Conservation (phyloP, 805 yeast genomes). For the Schwanniomyces occidentalis region DNA sequence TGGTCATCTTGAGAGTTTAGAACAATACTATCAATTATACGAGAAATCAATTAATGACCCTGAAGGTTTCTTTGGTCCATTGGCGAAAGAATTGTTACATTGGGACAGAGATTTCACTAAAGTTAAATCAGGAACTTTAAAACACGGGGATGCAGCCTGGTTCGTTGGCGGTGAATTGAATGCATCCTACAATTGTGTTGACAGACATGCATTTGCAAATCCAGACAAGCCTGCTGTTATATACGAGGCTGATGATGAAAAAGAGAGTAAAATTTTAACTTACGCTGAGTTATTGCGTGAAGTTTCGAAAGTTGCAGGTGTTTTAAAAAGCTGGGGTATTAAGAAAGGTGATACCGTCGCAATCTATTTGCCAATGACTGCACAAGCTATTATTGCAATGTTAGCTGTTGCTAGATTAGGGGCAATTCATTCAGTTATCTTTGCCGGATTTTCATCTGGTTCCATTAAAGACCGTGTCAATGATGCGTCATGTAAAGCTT, state of each 20-base stretch:
- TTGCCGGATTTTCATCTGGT: slow-evolving; percentile 80
- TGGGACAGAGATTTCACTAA: slow-evolving; percentile 81
- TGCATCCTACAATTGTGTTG: slow-evolving; percentile 80
- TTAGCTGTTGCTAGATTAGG: slow-evolving; percentile 80
- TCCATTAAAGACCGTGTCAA: slow-evolving; percentile 69
- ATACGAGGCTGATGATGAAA: slow-evolving; percentile 81
- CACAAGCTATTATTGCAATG: slow-evolving; percentile 73
- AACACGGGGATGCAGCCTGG: slow-evolving; percentile 62
- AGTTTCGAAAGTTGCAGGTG: slow-evolving; percentile 71
- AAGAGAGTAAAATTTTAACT: slow-evolving; percentile 60
- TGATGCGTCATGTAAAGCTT: slow-evolving; percentile 70
- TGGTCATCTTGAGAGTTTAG: slow-evolving; percentile 61
- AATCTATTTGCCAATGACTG: slow-evolving; percentile 83
- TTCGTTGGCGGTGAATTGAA: slow-evolving; percentile 77
- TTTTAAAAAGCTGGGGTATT: slow-evolving; percentile 64
- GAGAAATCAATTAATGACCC: slow-evolving; percentile 78
- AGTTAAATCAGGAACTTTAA: slow-evolving; percentile 64
- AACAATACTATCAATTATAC: slow-evolving; percentile 70
- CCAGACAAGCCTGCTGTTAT: slow-evolving; percentile 76
- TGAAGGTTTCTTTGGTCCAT: slow-evolving; percentile 72
- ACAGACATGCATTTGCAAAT: slow-evolving; percentile 70
- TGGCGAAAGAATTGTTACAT: slow-evolving; percentile 67
- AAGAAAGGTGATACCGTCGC: slow-evolving; percentile 85
- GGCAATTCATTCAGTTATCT: slow-evolving; percentile 81
- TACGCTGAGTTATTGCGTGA: slow-evolving; percentile 71